Evolutionary conservation across 768 basidiomycete species (phyloP), one percentile per base, ranked within the genome.

Genomic region (Phlebiopsis flavidoalba): DNA sequence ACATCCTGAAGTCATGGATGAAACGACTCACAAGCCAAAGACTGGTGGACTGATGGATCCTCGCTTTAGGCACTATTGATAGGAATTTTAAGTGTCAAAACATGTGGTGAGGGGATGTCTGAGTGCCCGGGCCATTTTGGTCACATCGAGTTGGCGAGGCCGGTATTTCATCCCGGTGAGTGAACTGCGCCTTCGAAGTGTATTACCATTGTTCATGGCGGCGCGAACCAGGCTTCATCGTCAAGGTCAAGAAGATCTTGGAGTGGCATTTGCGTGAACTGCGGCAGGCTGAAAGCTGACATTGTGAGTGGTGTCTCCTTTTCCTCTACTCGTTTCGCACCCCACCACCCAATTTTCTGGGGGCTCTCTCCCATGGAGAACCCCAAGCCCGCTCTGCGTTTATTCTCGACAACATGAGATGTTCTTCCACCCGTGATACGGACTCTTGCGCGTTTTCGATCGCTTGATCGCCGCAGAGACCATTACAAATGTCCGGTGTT

Each of bases 71-170:
- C 43, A 99, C 94, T 31, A 96, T 95, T 68, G 94, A 95, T 79
- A 83, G 94, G 66, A 95, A 95, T 73, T 95, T 96, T 79, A 98
- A 98, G 79, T 99, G 97, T 73, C 95, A 98, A n/a, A 79, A 98
- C 97, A 31, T 98, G 97, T 74, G 95, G 95, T 66, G 97, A 99
- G 82, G 96, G 95, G n/a, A 98, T 98, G 95, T 89, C 94, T 17
- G 97, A 98, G 73, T 99, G 97, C 78, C 95, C 97, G 26, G 97
- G 97, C 54, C 97, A 98, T 74, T 99, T 99, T 78, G 97, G 97
- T 58, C 95, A 98, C 73, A 93, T 99, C 70, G 97, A 99, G 77
- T 79, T 99, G 70, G 93, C 93, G 48, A 82, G 94, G 67, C 95
- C 96, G n/a, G 93, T 97, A 36, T 98, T 95, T 71, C 96, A 98